Base-by-base conservation (phyloP, 805 yeast genomes). In the Myxozyma nipponensis region DNA sequence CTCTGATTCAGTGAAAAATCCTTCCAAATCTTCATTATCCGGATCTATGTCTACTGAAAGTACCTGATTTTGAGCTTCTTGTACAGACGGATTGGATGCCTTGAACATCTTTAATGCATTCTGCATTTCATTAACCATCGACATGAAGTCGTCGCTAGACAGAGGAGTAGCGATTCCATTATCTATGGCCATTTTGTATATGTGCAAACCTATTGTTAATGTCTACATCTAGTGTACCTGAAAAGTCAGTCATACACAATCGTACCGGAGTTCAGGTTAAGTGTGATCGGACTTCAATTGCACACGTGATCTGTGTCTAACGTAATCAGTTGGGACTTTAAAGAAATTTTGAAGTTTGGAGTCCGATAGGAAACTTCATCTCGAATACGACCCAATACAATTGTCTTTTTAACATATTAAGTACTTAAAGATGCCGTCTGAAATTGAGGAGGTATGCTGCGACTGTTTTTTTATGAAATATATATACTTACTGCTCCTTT, bases 361-460 rank as follows among this genome's bases (percentile, higher is more conserved):
- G n/a, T n/a, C n/a, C n/a, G n/a, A n/a, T n/a, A n/a, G n/a, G n/a
- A n/a, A n/a, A n/a, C n/a, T n/a, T n/a, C n/a, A n/a, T n/a, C n/a
- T n/a, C n/a, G n/a, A n/a, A n/a, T n/a, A n/a, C n/a, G n/a, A n/a
- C n/a, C n/a, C n/a, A n/a, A n/a, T n/a, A n/a, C 13, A 28, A 13
- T 28, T 28, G 13, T 28, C 32, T 28, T 9, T 13, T 28, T 28
- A 13, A 28, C 32, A 13, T 28, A 13, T 9, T 28, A 28, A 28
- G 13, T 7, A 9, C 13, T 7, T 9, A 19, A 54, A n/a, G 36
- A 78, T 77, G 82, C 73, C 79, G 2, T 56, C 76, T 7, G 80
- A 78, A 63, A 63, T 79, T 19, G 78, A 77, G 63, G 82, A 78
- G 59, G 74, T 71, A 56, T 46, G 73, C 44, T 42, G 23, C 24